phyloP scores from a whole-genome alignment of 1,139 yeast genomes.

The Protomyces inundatus region DNA sequence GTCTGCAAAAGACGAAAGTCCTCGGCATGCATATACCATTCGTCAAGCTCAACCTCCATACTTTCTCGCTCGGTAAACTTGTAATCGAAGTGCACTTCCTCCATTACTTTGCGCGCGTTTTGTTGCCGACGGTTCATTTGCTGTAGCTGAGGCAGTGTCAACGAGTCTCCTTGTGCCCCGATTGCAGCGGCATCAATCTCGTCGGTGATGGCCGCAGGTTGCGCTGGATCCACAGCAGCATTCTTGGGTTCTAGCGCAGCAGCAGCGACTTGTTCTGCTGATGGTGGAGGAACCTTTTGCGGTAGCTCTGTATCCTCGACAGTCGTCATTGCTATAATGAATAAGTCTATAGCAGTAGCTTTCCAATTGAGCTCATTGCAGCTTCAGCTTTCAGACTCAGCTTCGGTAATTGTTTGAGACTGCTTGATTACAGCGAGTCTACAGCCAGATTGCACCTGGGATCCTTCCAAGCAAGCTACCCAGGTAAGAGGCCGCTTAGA shows the following conservation, averaged over 20 bases:
- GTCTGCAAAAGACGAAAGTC: constrained; percentile 25
- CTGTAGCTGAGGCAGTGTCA: neutral
- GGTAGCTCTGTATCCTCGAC: no score
- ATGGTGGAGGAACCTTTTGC: no score
- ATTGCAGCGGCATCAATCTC: neutral
- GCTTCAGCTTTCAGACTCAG: no score
- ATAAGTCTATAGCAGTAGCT: no score
- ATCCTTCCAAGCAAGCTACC: no score
- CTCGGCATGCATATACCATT: constrained; percentile 39
- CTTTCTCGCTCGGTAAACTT: constrained; percentile 35
- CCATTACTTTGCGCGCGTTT: neutral
- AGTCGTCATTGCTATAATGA: no score
- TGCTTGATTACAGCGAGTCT: no score
- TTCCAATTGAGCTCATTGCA: no score
- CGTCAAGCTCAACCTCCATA: constrained; percentile 36
- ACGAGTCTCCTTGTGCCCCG: neutral
- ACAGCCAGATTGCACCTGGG: no score
- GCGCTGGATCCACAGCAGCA: neutral
- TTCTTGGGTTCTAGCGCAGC: neutral
- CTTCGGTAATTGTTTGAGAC: no score
- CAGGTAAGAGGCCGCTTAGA: no score
- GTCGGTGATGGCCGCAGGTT: neutral
- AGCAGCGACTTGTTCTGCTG: neutral
- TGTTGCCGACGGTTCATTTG: neutral
- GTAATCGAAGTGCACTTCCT: constrained; percentile 36